Conservation (phyloP, 768 basidiomycete genomes). For the Boletales sp. region DNA sequence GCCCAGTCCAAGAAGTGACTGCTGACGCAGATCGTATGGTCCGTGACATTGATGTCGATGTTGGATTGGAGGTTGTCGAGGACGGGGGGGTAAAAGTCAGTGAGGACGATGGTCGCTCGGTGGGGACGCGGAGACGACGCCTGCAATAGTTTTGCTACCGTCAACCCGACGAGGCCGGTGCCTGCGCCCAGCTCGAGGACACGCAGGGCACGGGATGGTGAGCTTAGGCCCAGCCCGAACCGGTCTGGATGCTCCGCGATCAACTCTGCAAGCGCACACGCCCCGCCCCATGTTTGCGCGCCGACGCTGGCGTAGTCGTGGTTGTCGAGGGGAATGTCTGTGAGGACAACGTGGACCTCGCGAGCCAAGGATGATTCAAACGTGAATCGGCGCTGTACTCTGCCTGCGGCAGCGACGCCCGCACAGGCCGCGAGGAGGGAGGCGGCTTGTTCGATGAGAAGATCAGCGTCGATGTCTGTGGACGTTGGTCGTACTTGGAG, state of each 20-base stretch:
- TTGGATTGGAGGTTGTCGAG: slow-evolving; percentile 47
- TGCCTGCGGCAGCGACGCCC: slow-evolving; percentile 61
- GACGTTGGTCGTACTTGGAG: slow-evolving; percentile 14
- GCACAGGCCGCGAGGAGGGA: slow-evolving; percentile 62
- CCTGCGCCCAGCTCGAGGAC: slow-evolving; percentile 57
- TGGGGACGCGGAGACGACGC: slow-evolving; percentile 1
- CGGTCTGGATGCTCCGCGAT: slow-evolving; percentile 53
- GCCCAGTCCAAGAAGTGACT: slow-evolving; percentile 41
- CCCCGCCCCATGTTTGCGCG: slow-evolving; percentile 87
- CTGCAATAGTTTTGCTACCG: slow-evolving; percentile 33
- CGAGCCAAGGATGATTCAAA: slow-evolving; percentile 32
- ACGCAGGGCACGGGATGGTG: slow-evolving; percentile 22
- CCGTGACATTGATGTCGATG: slow-evolving; percentile 33
- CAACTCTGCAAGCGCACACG: slow-evolving; percentile 75
- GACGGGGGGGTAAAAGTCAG: slow-evolving; percentile 49
- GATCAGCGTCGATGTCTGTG: slow-evolving; percentile 24
- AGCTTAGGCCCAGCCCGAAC: slow-evolving; percentile 40
- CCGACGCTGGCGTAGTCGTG: slow-evolving; percentile 72
- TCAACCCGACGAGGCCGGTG: slow-evolving; percentile 50
- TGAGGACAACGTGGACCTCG: slow-evolving; percentile 43
- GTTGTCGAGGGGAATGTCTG: slow-evolving; percentile 67
- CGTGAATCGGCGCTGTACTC: slow-evolving; percentile 47
- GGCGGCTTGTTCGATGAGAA: slow-evolving; percentile 51
- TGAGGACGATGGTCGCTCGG: slow-evolving; percentile 34
- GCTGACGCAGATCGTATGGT: slow-evolving; percentile 14